Evolutionary conservation across 257 asterid species (phyloP).

Genomic region (Ilex aquifolium): DNA sequence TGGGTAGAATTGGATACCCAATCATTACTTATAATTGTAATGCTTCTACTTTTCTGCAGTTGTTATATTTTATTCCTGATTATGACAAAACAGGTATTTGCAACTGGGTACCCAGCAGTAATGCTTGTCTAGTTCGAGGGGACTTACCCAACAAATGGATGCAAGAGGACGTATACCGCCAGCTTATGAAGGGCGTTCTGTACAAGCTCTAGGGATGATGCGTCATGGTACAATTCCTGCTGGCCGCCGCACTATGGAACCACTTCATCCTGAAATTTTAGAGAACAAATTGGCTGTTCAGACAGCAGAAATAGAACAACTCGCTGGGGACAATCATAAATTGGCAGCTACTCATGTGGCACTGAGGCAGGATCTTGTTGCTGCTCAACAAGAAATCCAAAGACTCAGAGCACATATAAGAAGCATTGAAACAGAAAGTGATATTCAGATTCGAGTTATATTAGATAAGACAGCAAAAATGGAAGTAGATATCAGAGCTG

Average conservation of each 20-base stretch:
- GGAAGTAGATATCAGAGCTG: constrained; percentile 52
- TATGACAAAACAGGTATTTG: not conserved
- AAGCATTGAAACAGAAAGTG: constrained; percentile 64
- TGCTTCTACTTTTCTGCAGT: too few relatives aligned
- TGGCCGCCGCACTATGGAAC: constrained; percentile 31
- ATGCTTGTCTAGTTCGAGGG: not conserved
- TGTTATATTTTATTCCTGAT: too few relatives aligned
- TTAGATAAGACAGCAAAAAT: constrained; percentile 61
- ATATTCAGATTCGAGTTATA: constrained; percentile 59
- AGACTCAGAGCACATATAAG: constrained; percentile 55
- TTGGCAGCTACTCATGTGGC: constrained; percentile 52
- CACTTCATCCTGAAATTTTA: constrained; percentile 27
- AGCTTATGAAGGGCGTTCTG: constrained; percentile 34
- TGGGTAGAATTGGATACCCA: too few relatives aligned
- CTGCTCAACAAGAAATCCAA: constrained; percentile 49
- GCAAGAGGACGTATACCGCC: constrained; percentile 52
- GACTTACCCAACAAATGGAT: constrained; percentile 29
- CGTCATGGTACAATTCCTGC: constrained; percentile 33
- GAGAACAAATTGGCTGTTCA: constrained; percentile 48
- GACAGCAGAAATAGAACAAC: constrained; percentile 51
- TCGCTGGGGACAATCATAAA: constrained; percentile 57
- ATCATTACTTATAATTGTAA: too few relatives aligned
- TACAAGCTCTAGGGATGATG: constrained; percentile 28
- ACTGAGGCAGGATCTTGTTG: constrained; percentile 55
- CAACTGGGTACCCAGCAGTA: not conserved